Base-by-base conservation (phyloP, 495 filamentous ascomycete genomes). In the Talaromyces ruber region DNA sequence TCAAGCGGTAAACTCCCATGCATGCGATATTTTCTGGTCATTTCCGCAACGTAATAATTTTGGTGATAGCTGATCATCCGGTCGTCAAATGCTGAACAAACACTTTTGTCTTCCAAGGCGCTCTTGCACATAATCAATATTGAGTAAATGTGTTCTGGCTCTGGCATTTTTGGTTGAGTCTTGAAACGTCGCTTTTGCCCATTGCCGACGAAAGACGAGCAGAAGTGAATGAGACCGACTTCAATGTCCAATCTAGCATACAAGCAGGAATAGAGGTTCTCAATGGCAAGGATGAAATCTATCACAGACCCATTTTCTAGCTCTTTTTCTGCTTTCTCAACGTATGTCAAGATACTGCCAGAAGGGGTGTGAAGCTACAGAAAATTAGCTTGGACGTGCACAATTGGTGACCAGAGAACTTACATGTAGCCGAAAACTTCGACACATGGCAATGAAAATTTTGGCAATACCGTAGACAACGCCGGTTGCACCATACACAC, bases 161-260 rank as follows among this genome's bases (percentile, higher is more conserved):
- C 71, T 0, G 75, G 76, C 11, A 76, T 64, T 5, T 63, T 63
- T 24, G 45, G 62, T 14, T 58, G 29, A 18, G 52, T 3, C 5
- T 66, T 67, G 28, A 62, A 67, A n/a, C 21, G 6, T 39, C 7
- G 22, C 22, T 59, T 39, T 4, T 21, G 9, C 12, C 61, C 25
- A 30, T 68, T 65, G n/a, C 68, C 28, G 26, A 59, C 61, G 39
- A 71, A 73, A 18, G 64, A 64, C 34, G 65, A 61, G 56, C 72
- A 77, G 7, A 79, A 68, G 9, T 79, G 72, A 18, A 72, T 67
- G 18, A 64, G 71, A 4, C 73, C 71, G 50, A 78, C 67, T 50
- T 79, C 76, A 47, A 76, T 65, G 11, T 70, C 65, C 5, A 79
- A 39, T 52, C 74, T 65, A 0, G 75, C 64, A 51, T 77, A 79